Evolutionary conservation across 768 basidiomycete genomes (phyloP).

Genomic region (Leucosporidium yakuticum): DNA sequence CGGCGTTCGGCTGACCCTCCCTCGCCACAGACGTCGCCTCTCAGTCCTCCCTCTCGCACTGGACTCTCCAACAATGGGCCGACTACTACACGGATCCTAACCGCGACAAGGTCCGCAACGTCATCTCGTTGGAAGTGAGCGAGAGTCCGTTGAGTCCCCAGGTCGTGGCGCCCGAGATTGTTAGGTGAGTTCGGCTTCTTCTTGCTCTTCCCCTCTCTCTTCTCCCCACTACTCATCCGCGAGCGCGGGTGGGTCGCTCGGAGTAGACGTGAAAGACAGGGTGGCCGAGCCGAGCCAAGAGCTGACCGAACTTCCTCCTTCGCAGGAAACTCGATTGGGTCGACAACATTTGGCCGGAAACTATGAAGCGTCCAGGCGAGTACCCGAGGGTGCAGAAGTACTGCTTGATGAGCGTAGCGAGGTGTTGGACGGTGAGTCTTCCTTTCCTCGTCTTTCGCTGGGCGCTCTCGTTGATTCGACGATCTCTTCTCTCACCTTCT

Average conservation of each 20-base stretch:
- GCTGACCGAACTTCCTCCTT: neutral
- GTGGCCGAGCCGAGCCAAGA: neutral
- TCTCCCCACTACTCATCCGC: neutral
- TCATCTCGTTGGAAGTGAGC: conserved; percentile 90
- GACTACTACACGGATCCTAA: conserved; percentile 71
- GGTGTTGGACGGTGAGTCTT: conserved; percentile 82
- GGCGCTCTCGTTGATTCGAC: neutral
- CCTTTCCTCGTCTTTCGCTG: neutral
- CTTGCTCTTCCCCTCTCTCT: neutral
- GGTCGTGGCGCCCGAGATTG: conserved; percentile 71
- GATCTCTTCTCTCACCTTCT: neutral
- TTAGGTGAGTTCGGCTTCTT: conserved; percentile 33
- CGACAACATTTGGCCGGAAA: conserved; percentile 85
- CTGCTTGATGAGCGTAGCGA: conserved; percentile 90
- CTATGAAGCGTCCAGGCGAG: conserved; percentile 61
- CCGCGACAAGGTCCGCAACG: conserved; percentile 84
- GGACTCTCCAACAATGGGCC: conserved; percentile 87
- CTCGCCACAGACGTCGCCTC: conserved; percentile 59
- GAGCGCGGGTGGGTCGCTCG: too few relatives aligned
- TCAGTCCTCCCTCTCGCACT: conserved; percentile 75
- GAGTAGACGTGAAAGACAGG: too few relatives aligned
- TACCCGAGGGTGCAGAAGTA: conserved; percentile 95
- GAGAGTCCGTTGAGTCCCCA: conserved; percentile 71
- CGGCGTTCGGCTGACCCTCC: neutral
- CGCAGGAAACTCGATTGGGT: conserved; percentile 94